Base-by-base conservation (phyloP, 495 filamentous ascomycete genomes). In the Chlorociboria aeruginascens region DNA sequence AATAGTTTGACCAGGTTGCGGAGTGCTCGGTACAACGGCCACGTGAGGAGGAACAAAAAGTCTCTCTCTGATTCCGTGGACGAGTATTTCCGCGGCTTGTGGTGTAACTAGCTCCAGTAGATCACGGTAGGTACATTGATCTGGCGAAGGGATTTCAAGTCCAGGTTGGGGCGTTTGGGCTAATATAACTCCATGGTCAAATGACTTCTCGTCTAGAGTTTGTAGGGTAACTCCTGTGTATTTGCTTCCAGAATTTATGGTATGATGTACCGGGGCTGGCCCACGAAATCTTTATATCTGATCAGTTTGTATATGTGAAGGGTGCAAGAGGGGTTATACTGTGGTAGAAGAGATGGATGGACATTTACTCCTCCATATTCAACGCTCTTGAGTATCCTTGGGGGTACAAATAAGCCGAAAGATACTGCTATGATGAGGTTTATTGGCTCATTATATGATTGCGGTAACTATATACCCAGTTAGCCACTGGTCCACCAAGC, bases 371-470 rank as follows among this genome's bases (percentile, higher is more conserved):
- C 92, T 49, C 89, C 89, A 65, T 90, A 95, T 47, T 74, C 71
- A 12, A 84, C 73, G 6, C 55, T 63, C 25, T 68, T 70, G 36
- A 97, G 70, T 12, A 95, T 74, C 3, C 84, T 72, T 6, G 78
- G 76, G 1, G 92, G 93, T 8, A 98, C 78, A 42, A 94, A 82
- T 12, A 93, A 74, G 3, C 92, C 92, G 62, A 97, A 98, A 7
- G 92, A 96, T n/a, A 96, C 93, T 17, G 89, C 88, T 32, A 97
- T 74, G 48, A 98, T 81, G 37, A 98, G 70, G 60, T 96, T 89
- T 50, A 84, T 79, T 14, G 72, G 61, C 11, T 64, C 65, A 31
- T 58, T 65, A n/a, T 72, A 42, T 6, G 66, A 65, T 32, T 56
- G 52, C 7, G 84, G 83, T 40, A 78, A 76, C 78, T 85, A 56